phyloP scores from a whole-genome alignment of 805 yeast species.

The Suhomyces emberorum region DNA sequence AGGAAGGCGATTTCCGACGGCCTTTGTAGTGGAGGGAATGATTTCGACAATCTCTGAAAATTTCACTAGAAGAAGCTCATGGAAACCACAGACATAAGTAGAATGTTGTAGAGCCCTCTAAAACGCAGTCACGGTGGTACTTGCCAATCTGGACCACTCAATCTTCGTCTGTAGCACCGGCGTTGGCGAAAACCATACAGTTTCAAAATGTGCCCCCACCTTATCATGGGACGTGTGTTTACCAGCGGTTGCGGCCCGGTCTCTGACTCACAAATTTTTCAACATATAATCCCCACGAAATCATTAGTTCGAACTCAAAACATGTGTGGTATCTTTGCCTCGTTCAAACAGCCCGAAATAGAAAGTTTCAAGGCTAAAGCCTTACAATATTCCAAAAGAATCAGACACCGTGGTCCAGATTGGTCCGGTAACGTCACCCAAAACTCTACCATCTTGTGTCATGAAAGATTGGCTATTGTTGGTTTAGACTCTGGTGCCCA shows the following conservation, averaged over 20 bases:
- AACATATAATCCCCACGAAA: slow-evolving; percentile 1
- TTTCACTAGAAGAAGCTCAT: too few species aligned
- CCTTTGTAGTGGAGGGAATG: too few species aligned
- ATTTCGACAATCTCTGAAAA: too few species aligned
- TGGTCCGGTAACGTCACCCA: slow-evolving; percentile 90
- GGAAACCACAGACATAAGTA: too few species aligned
- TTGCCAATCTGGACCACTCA: too few species aligned
- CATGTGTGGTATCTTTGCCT: slow-evolving; percentile 99
- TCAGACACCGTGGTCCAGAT: slow-evolving; percentile 99
- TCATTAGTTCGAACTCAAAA: neutral
- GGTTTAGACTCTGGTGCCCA: slow-evolving; percentile 98
- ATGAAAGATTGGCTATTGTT: slow-evolving; percentile 96
- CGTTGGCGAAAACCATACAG: too few species aligned
- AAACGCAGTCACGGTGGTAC: too few species aligned
- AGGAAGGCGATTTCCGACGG: too few species aligned
- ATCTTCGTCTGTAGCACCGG: too few species aligned
- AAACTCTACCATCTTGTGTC: slow-evolving; percentile 81
- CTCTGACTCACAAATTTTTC: slow-evolving; percentile 6
- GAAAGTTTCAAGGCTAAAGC: slow-evolving; percentile 83
- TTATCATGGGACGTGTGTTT: neutral
- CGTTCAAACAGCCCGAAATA: slow-evolving; percentile 76
- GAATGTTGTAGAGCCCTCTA: too few species aligned
- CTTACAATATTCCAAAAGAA: slow-evolving; percentile 82
- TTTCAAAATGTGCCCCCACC: too few species aligned
- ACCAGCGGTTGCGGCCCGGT: slow-evolving; percentile 1